Conservation (phyloP, 2,329 filamentous ascomycete genomes). For the Ceratocystis eucalypticola region DNA sequence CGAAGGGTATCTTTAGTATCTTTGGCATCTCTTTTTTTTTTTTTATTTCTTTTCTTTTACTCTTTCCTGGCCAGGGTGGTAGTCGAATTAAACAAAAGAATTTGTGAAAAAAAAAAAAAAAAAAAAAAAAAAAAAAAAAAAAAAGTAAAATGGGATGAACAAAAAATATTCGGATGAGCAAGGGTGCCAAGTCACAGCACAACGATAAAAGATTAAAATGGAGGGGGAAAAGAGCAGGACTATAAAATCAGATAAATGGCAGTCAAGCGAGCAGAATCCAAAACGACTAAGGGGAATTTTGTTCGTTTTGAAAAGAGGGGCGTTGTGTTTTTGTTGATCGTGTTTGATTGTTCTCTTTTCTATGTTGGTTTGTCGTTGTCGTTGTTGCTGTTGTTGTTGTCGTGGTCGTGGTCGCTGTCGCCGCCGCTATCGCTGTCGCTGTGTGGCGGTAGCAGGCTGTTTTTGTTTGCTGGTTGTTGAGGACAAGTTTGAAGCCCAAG, state of each 20-base stretch:
- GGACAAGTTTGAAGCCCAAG: not conserved
- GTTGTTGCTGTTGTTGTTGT: not conserved
- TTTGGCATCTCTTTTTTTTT: not conserved
- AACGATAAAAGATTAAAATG: not conserved
- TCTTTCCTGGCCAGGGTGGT: not conserved
- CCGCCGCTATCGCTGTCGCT: not conserved
- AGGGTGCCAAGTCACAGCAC: constrained; percentile 1
- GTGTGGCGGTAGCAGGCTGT: not conserved
- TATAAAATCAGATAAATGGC: constrained; percentile 4
- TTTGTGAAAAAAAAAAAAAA: not conserved
- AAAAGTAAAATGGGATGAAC: constrained; percentile 13
- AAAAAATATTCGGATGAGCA: constrained; percentile 9
- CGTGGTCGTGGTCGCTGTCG: not conserved
- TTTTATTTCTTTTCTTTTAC: not conserved
- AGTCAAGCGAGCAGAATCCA: not conserved
- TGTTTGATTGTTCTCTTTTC: not conserved
- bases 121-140: not conserved
- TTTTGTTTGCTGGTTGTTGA: not conserved
- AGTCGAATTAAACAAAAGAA: not conserved
- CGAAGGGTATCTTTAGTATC: constrained; percentile 7
- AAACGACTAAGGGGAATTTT: not conserved
- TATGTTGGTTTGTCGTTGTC: not conserved
- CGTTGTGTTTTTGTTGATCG: not conserved
- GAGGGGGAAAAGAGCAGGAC: not conserved
- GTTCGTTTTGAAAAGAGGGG: constrained; percentile 1